A percentile compares a stretch with the other conserved stretches of the same genome.
Evolutionary conservation across 208 protist species (phyloP).

Genomic region (Leishmania aethiopica): DNA sequence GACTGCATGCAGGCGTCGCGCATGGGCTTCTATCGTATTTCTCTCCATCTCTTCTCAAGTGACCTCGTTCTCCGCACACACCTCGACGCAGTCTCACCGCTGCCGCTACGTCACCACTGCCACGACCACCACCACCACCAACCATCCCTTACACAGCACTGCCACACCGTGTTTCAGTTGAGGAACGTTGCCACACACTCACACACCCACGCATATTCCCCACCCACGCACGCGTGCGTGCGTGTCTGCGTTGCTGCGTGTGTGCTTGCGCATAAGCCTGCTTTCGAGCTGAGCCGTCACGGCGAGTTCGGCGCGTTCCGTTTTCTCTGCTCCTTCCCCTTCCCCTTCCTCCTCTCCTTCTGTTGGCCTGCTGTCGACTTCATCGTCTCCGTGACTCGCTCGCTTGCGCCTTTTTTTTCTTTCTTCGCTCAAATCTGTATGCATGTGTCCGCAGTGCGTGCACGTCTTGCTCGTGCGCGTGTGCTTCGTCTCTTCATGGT

Average conservation of each 20-base stretch:
- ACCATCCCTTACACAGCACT: neutral
- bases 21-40: neutral
- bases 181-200: neutral
- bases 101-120: neutral
- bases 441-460: neutral
- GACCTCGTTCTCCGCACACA: neutral
- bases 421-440: neutral
- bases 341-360: neutral
- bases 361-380: too few species aligned
- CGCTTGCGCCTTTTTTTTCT: neutral
- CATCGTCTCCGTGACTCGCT: neutral
- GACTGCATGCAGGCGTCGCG: neutral
- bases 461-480: too few species aligned
- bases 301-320: constrained; percentile 9
- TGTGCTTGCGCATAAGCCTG: neutral
- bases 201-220: neutral
- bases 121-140: neutral
- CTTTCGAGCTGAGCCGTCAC: neutral
- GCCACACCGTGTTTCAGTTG: neutral
- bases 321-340: neutral
- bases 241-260: neutral
- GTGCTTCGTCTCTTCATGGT: neutral
- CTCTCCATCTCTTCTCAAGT: neutral
- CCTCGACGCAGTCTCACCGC: neutral
- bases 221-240: neutral